Percentiles rank a stretch among this genome's conserved stretches.
These are phyloP conservation scores for Phyllosticta citribraziliensis DNA, from an alignment of 2,329 filamentous ascomycete genomes.

Conservation along the genomic window DNA sequence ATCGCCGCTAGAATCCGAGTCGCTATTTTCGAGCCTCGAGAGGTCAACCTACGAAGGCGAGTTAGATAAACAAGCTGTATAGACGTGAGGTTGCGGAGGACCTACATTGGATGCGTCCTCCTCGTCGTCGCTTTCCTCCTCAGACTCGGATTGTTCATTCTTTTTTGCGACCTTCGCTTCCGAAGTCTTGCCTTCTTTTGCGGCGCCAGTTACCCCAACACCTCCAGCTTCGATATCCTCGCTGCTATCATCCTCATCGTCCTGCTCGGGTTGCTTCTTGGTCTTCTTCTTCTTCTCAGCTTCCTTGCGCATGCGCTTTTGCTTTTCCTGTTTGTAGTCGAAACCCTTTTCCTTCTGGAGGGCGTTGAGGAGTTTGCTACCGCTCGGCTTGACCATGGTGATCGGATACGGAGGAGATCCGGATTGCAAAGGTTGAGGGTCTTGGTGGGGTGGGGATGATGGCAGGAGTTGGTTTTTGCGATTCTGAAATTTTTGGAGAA, in stretches of 20 bases:
- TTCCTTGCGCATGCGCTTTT: constrained; percentile 35
- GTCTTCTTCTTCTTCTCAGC: constrained; percentile 47
- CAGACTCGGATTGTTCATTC: constrained; percentile 21
- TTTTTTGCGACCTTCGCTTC: constrained; percentile 19
- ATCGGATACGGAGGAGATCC: background rate
- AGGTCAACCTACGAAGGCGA: constrained; percentile 14
- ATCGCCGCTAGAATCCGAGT: constrained; percentile 19
- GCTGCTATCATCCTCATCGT: constrained; percentile 12
- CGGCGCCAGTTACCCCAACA: constrained; percentile 6
- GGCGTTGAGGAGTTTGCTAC: constrained; percentile 47
- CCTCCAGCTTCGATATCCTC: constrained; percentile 14
- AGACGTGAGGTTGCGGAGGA: background rate
- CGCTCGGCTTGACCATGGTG: constrained; percentile 40
- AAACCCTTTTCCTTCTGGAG: constrained; percentile 49
- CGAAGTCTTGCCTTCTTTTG: constrained; percentile 16
- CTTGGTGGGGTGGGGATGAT: background rate
- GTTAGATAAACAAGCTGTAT: background rate
- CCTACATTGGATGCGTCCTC: constrained; percentile 13
- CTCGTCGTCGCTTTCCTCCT: constrained; percentile 31
- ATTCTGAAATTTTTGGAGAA: constrained; percentile 27
- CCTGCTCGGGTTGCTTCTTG: constrained; percentile 37
- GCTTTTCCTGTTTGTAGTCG: constrained; percentile 68
- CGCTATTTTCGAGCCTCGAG: constrained; percentile 27
- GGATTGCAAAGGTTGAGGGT: background rate
- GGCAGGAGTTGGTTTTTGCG: constrained; percentile 20